Conservation (phyloP, 2,329 filamentous ascomycete species). For the Thielaviopsis euricoi region DNA sequence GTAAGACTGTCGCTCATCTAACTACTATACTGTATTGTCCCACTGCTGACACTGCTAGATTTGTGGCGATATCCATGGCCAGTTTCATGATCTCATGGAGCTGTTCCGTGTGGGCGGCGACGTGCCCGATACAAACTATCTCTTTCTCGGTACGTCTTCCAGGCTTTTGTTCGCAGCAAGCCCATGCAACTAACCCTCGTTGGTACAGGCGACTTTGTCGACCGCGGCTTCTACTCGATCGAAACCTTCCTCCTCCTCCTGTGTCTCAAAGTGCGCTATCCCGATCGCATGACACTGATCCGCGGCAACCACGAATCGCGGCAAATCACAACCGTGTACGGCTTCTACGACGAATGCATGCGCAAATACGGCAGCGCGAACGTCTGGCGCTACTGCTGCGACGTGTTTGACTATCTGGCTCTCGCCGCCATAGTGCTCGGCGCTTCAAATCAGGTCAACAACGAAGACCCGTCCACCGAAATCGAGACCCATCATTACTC, state of each 20-base stretch:
- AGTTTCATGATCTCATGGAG: constrained; percentile 96
- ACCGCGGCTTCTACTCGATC: constrained; percentile 93
- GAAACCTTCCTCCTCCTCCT: constrained; percentile 92
- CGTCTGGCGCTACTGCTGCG: constrained; percentile 93
- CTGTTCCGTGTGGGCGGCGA: constrained; percentile 86
- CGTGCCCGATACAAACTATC: constrained; percentile 87
- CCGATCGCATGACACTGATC: constrained; percentile 91
- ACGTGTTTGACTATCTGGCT: constrained; percentile 93
- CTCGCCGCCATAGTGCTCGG: constrained; percentile 84
- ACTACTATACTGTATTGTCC: background rate
- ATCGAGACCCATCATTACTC: constrained; percentile 80
- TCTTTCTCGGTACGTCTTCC: constrained; percentile 64
- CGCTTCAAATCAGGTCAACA: constrained; percentile 49
- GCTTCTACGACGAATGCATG: constrained; percentile 94
- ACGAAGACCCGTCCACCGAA: constrained; percentile 58
- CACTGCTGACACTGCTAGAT: constrained; percentile 38
- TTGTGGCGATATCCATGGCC: constrained; percentile 92
- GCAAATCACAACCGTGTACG: constrained; percentile 94
- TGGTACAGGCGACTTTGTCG: constrained; percentile 71
- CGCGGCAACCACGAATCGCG: constrained; percentile 90
- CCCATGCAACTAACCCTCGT: background rate
- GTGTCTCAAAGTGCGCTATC: constrained; percentile 92
- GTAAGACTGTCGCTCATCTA: constrained; percentile 31
- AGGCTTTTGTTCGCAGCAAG: constrained; percentile 7
- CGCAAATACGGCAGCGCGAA: constrained; percentile 94